A percentile compares a stretch with the other conserved stretches of the same genome.
Conservation (phyloP, 2,329 filamentous ascomycete species). For the Cytospora mali region DNA sequence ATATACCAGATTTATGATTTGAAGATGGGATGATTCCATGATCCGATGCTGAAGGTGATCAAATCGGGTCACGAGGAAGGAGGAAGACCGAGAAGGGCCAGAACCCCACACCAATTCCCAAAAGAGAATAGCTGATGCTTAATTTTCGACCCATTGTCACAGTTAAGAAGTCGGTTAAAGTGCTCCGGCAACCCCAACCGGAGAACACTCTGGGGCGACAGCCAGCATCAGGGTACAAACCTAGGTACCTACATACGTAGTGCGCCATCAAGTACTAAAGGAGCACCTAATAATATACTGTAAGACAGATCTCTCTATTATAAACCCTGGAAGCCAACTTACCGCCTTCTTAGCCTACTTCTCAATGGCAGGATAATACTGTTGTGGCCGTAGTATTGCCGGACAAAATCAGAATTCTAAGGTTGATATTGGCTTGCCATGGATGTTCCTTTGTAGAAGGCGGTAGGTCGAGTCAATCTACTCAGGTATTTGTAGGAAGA, state of each 20-base stretch:
- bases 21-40: not conserved
- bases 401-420: too few species aligned
- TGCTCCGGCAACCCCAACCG: not conserved
- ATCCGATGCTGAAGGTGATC: not conserved
- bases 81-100: not conserved
- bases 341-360: too few species aligned
- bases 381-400: too few species aligned
- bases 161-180: not conserved
- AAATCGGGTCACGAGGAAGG: not conserved
- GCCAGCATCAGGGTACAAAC: not conserved
- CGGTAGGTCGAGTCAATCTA: too few species aligned
- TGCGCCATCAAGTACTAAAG: too few species aligned
- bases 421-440: too few species aligned
- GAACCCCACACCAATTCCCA: not conserved
- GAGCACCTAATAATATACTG: too few species aligned
- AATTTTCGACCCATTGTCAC: too few species aligned
- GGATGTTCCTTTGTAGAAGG: too few species aligned
- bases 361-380: too few species aligned
- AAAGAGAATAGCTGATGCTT: not conserved
- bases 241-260: not conserved
- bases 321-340: too few species aligned
- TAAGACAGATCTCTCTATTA: too few species aligned
- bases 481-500: not conserved
- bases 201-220: not conserved
- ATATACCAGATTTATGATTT: not conserved